Conservation (phyloP, 257 asterid genomes). For the Solanum medicagineum region DNA sequence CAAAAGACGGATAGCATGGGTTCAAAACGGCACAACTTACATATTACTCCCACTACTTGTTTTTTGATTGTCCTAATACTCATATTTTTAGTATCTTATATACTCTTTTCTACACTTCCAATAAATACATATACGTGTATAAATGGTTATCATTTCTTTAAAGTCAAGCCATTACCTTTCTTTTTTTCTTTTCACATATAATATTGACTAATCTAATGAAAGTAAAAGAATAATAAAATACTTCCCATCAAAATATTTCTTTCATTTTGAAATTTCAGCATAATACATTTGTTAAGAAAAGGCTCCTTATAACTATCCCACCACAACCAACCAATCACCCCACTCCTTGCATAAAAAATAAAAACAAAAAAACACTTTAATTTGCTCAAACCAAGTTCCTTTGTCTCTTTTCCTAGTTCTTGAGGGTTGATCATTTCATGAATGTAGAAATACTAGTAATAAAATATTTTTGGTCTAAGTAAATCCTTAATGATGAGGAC, state of each 20-base stretch:
- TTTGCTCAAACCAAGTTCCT: not conserved
- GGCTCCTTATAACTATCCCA: not conserved
- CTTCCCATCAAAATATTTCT: not conserved
- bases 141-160: not conserved
- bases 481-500: not conserved
- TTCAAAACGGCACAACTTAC: not conserved
- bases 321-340: not conserved
- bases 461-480: not conserved
- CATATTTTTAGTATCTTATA: not conserved
- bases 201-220: not conserved
- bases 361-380: not conserved
- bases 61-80: not conserved
- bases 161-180: not conserved
- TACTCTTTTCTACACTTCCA: not conserved
- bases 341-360: not conserved
- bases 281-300: not conserved
- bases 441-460: not conserved
- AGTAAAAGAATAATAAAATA: not conserved
- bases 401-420: not conserved
- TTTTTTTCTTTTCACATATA: not conserved
- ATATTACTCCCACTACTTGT: not conserved
- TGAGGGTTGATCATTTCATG: not conserved
- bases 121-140: not conserved
- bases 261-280: not conserved
- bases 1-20: not conserved